These are phyloP conservation scores for Hyaloscypha finlandica DNA, from an alignment of 495 filamentous ascomycete species.

Conservation along the genomic window DNA sequence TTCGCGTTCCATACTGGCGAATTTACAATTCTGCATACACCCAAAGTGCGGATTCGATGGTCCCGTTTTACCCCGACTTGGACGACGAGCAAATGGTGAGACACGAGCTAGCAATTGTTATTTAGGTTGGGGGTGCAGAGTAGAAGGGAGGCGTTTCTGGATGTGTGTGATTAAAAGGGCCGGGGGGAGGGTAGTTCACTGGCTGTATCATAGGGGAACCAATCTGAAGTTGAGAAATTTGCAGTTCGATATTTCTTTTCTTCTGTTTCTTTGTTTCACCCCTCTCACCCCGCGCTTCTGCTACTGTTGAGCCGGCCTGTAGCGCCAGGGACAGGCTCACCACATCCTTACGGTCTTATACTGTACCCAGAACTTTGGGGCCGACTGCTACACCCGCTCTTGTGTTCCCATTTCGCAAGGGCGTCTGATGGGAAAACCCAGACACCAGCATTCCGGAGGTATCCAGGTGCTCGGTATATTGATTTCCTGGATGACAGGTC, in stretches of 20 bases:
- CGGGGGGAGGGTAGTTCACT: background rate
- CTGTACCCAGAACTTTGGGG: background rate
- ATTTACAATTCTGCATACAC: constrained; percentile 98
- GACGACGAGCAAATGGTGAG: constrained; percentile 74
- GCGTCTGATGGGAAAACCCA: background rate
- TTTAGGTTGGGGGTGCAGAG: constrained; percentile 46
- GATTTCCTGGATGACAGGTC: background rate
- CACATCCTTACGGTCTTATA: too few species aligned
- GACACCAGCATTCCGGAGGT: background rate
- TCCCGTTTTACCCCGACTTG: constrained; percentile 90
- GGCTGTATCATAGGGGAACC: background rate
- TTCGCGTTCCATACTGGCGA: constrained; percentile 89
- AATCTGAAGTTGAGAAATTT: background rate
- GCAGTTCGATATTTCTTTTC: background rate
- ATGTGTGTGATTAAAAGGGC: background rate
- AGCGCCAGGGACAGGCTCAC: too few species aligned
- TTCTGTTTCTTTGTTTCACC: background rate
- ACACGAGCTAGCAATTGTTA: constrained; percentile 79
- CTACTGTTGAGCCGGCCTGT: background rate
- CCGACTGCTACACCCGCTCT: too few species aligned
- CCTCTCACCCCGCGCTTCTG: background rate
- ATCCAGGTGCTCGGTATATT: background rate
- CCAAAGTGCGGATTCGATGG: constrained; percentile 87
- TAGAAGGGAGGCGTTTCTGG: background rate
- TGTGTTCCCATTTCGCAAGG: too few species aligned